A percentile compares a stretch with the other conserved stretches of the same genome.
phyloP scores from a whole-genome alignment of 2,329 filamentous ascomycete genomes.

The Lasiodiplodia citricola region DNA sequence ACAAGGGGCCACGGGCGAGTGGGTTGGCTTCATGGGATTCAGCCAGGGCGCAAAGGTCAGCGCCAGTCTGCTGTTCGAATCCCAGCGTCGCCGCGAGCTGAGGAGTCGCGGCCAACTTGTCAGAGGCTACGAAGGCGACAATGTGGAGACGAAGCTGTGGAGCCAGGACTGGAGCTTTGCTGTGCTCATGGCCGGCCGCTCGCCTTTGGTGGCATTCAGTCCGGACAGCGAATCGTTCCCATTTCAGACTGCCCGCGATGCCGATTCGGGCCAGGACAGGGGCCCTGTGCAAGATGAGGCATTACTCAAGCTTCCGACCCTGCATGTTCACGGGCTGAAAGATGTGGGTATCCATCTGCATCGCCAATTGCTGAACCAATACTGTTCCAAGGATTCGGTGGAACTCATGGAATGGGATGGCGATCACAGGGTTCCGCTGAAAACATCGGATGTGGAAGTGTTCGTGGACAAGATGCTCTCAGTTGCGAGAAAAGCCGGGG shows the following conservation, averaged over 20 bases:
- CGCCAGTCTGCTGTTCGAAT: constrained; percentile 56
- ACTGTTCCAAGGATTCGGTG: constrained; percentile 61
- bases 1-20: constrained; percentile 48
- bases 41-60: constrained; percentile 56
- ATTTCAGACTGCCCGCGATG: constrained; percentile 52
- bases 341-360: constrained; percentile 67
- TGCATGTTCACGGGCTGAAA: constrained; percentile 70
- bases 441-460: constrained; percentile 63
- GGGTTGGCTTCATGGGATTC: constrained; percentile 58
- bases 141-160: constrained; percentile 33
- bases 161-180: constrained; percentile 61
- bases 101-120: constrained; percentile 33
- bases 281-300: constrained; percentile 42
- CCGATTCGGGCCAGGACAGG: constrained; percentile 37
- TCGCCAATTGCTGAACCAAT: constrained; percentile 60
- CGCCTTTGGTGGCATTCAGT: constrained; percentile 61
- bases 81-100: constrained; percentile 60
- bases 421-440: constrained; percentile 72
- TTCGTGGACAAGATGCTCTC: constrained; percentile 11
- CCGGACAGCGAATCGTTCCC: constrained; percentile 1
- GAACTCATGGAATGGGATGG: constrained; percentile 75
- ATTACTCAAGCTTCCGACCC: constrained; percentile 63
- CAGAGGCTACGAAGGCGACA: constrained; percentile 26
- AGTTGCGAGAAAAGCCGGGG: constrained; percentile 17
- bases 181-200: constrained; percentile 66